Evolutionary conservation across 2,329 filamentous ascomycete genomes (phyloP).

Genomic region (Fusarium bulbicola): DNA sequence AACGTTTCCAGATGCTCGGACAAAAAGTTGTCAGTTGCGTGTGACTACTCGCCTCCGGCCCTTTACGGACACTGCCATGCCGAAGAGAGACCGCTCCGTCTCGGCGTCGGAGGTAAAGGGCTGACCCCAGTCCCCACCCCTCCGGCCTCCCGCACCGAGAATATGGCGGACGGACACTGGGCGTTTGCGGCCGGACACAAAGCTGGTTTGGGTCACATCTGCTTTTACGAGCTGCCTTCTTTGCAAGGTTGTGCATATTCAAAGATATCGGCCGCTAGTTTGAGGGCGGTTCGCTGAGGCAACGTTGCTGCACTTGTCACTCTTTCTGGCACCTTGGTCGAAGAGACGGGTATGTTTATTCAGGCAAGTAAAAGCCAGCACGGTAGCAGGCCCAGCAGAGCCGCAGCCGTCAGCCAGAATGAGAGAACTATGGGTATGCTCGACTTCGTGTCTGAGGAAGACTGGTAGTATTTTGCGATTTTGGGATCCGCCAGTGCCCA

Average conservation of each 20-base stretch:
- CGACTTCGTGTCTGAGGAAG: constrained; percentile 2
- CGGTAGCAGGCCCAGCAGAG: constrained; percentile 25
- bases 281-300: not conserved
- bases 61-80: constrained; percentile 25
- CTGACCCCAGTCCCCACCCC: constrained; percentile 7
- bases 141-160: constrained; percentile 29
- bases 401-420: constrained; percentile 26
- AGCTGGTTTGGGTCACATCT: constrained; percentile 8
- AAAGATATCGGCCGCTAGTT: not conserved
- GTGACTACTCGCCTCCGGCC: constrained; percentile 29
- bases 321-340: not conserved
- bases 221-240: not conserved
- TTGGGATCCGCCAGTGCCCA: constrained; percentile 52
- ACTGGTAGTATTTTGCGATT: constrained; percentile 41
- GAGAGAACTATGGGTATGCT: constrained; percentile 23
- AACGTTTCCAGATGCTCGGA: constrained; percentile 40
- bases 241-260: not conserved
- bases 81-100: constrained; percentile 34
- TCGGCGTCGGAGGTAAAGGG: constrained; percentile 21
- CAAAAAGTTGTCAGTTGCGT: constrained; percentile 15
- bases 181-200: constrained; percentile 19
- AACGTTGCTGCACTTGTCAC: constrained; percentile 8
- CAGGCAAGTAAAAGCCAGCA: constrained; percentile 28
- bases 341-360: constrained; percentile 6
- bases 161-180: constrained; percentile 15